These are phyloP conservation scores for Paspalum notatum DNA, from an alignment of 176 grass and related monocot genomes.

Conservation along the genomic window DNA sequence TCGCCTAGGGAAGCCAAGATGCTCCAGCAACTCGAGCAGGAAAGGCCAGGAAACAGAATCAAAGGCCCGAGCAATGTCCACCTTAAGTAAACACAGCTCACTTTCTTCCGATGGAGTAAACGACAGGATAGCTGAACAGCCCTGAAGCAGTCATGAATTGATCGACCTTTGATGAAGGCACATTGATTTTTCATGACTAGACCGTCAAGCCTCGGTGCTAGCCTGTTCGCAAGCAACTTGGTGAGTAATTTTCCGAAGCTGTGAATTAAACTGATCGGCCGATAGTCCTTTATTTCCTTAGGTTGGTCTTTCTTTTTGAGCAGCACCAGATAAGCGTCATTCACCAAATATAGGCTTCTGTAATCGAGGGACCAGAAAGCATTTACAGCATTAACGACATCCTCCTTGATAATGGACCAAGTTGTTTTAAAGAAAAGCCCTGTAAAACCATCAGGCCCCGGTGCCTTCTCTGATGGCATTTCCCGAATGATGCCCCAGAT, in stretches of 20 bases:
- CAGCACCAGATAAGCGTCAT: not conserved
- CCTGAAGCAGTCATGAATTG: not conserved
- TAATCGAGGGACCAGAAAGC: not conserved
- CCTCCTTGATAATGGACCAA: not conserved
- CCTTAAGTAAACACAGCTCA: too few relatives aligned
- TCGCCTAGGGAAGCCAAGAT: not conserved
- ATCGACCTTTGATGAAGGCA: not conserved
- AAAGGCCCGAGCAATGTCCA: not conserved
- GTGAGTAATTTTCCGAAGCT: not conserved
- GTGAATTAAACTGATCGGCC: not conserved
- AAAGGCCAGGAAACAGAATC: not conserved
- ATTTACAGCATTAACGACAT: not conserved
- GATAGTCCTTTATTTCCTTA: not conserved
- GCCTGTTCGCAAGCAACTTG: not conserved
- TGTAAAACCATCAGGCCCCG: not conserved
- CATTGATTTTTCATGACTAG: not conserved
- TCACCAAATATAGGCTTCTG: not conserved
- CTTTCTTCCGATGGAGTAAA: too few relatives aligned
- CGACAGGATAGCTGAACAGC: not conserved
- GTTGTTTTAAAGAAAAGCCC: not conserved
- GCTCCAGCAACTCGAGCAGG: not conserved
- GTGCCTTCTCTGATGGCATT: not conserved
- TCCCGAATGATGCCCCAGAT: not conserved
- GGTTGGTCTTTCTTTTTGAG: not conserved
- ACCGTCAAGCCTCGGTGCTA: rapidly evolving